Percentiles rank a stretch among this genome's conserved stretches.
These are phyloP conservation scores for Phytophthora cactorum DNA, from an alignment of 352 stramenopile genomes.

Conservation along the genomic window DNA sequence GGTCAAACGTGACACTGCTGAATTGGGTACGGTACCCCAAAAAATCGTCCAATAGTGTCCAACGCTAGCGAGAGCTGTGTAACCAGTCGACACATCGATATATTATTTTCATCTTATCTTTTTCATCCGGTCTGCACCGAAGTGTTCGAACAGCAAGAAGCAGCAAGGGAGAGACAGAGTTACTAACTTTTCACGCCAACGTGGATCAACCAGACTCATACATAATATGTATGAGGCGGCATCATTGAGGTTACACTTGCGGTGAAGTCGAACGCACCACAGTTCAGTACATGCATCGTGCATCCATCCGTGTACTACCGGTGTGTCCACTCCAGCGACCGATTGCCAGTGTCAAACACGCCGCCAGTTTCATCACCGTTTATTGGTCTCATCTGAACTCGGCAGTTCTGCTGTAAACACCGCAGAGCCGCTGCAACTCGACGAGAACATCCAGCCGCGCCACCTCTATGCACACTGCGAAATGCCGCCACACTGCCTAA, in stretches of 20 bases:
- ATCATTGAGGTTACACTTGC: no score
- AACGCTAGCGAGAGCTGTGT: conserved; percentile 3
- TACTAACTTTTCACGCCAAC: conserved; percentile 6
- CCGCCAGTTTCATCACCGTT: conserved; percentile 5
- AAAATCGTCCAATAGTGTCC: conserved; percentile 16
- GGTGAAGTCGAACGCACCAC: no score
- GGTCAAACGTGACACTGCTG: not conserved
- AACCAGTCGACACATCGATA: not conserved
- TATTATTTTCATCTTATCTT: not conserved
- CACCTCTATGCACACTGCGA: conserved; percentile 21
- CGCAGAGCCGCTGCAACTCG: conserved; percentile 19
- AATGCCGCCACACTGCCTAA: not conserved
- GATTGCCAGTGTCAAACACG: conserved; percentile 21
- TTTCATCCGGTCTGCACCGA: not conserved
- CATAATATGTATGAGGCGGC: no score
- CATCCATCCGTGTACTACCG: not conserved
- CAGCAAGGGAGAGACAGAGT: not conserved
- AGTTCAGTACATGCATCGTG: no score
- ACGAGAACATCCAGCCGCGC: conserved; percentile 36
- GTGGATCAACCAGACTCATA: conserved; percentile 4
- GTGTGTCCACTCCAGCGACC: not conserved
- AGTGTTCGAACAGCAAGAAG: conserved; percentile 15
- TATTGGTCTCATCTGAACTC: conserved; percentile 10
- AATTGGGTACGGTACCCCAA: conserved; percentile 7
- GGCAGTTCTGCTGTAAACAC: conserved; percentile 8